Base-by-base conservation (phyloP, 352 stramenopile genomes). In the Lagenidium giganteum region DNA sequence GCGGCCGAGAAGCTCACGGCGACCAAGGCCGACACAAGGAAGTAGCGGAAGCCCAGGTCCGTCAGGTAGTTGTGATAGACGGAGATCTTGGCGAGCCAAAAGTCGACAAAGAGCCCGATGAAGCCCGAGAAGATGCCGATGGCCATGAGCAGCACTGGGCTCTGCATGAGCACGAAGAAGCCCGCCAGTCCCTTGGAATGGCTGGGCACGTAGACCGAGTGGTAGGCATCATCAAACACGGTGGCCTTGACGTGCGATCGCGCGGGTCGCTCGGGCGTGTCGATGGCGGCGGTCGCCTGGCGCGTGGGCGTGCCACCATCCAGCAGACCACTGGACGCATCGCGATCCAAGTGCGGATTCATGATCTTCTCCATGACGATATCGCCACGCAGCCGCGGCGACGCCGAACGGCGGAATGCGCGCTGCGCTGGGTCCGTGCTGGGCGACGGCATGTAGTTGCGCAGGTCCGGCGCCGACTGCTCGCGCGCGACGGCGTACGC, bases 301-400 rank as follows among this genome's bases (percentile, higher is more conserved):
- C 16, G 14, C 47, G 31, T 26, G 24, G 17, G 5, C 3, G 32
- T 18, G 9, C n/a, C 20, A 16, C 32, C 23, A 14, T 47, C 23
- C 11, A 37, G 13, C 23, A 22, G 40, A 7, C 7, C 23, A 24
- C 30, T 13, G 8, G 34, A 24, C 22, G 57, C 58, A 17, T 84
- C 57, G n/a, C 74, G 68, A 39, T 87, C 74, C 35, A 87, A 49
- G 27, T 71, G 61, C 45, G 74, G 74, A 42, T 87, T 83, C 70
- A 81, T 83, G 43, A 84, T 83, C 31, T 77, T 71, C 55, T 83
- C 66, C 70, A 87, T 84, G 34, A 87, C 64, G 43, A 60, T 77
- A 26, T 80, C 71, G 9, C 68, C 62, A 39, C 70, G 71, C 28
- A 59, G 62, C 37, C 28, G 9, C 9, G 14, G 9, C 9, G 28